These are phyloP conservation scores for Ceriops decandra DNA, from an alignment of 345 rosid species.

Conservation along the genomic window DNA sequence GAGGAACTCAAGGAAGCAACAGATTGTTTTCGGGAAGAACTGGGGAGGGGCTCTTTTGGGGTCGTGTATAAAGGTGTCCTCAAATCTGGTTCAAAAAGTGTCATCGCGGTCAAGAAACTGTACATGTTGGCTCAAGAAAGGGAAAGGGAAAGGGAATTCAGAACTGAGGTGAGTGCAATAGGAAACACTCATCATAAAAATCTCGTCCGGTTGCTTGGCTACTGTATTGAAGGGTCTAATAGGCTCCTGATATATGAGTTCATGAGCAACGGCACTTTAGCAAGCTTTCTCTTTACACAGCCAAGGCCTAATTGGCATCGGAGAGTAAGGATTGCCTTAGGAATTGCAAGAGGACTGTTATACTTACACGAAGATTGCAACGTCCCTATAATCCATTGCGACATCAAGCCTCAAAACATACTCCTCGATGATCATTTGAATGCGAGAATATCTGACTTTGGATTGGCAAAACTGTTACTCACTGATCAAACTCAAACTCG, in stretches of 20 bases:
- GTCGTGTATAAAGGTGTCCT: conserved; percentile 31
- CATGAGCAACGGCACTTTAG: conserved; percentile 13
- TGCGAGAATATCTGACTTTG: conserved; percentile 20
- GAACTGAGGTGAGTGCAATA: conserved; percentile 27
- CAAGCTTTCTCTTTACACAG: conserved; percentile 2
- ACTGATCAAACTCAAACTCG: conserved; percentile 9
- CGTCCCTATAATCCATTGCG: no score
- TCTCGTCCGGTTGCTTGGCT: conserved; percentile 16
- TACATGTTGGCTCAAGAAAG: conserved; percentile 21
- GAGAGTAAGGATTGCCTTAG: conserved; percentile 10
- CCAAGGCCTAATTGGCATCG: conserved; percentile 8
- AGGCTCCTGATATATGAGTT: conserved; percentile 14
- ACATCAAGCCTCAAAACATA: no score
- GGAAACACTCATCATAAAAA: conserved; percentile 23
- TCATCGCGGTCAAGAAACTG: conserved; percentile 27
- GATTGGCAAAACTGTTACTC: conserved; percentile 12
- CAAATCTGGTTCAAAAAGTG: conserved; percentile 6
- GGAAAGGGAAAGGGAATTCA: conserved; percentile 27
- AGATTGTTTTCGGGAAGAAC: conserved; percentile 25
- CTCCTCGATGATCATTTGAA: background rate
- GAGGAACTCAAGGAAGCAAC: conserved; percentile 25
- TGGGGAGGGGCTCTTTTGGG: conserved; percentile 37
- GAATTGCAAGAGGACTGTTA: conserved; percentile 16
- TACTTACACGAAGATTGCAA: conserved; percentile 13
- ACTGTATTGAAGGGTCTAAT: conserved; percentile 12